Conservation (phyloP, 805 yeast species). For the Helenozyma baotianmanensis region DNA sequence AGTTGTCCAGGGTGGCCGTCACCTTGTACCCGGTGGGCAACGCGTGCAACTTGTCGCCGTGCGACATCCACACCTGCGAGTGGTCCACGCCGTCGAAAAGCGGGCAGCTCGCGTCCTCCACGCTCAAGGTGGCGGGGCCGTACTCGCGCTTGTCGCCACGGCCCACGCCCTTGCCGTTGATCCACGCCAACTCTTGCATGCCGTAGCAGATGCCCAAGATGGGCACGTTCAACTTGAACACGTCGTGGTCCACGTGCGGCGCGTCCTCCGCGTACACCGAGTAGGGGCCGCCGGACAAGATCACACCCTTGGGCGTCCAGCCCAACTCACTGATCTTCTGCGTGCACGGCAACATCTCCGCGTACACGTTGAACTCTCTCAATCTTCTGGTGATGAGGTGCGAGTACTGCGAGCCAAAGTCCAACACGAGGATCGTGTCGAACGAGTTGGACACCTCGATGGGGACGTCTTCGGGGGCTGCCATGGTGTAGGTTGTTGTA, state of each 20-base stretch:
- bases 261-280: slow-evolving; percentile 94
- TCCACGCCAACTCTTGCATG: slow-evolving; percentile 99
- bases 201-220: slow-evolving; percentile 98
- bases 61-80: slow-evolving; percentile 99
- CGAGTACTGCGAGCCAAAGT: slow-evolving; percentile 97
- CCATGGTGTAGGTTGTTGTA: neutral
- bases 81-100: slow-evolving; percentile 87
- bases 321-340: slow-evolving; percentile 88
- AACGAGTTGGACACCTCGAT: slow-evolving; percentile 79
- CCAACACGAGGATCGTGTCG: slow-evolving; percentile 95
- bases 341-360: slow-evolving; percentile 99
- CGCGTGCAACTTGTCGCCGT: slow-evolving; percentile 91
- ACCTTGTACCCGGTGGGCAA: slow-evolving; percentile 85
- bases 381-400: slow-evolving; percentile 95
- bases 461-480: slow-evolving; percentile 27
- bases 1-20: slow-evolving; percentile 88
- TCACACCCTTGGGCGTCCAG: slow-evolving; percentile 96
- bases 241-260: slow-evolving; percentile 95
- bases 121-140: slow-evolving; percentile 89
- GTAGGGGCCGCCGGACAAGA: slow-evolving; percentile 96
- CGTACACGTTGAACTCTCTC: slow-evolving; percentile 96
- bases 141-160: slow-evolving; percentile 97
- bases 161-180: slow-evolving; percentile 87
- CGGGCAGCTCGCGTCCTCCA: slow-evolving; percentile 60
- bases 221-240: slow-evolving; percentile 88